Conservation (phyloP, 495 filamentous ascomycete genomes). For the Penicillium lagena region DNA sequence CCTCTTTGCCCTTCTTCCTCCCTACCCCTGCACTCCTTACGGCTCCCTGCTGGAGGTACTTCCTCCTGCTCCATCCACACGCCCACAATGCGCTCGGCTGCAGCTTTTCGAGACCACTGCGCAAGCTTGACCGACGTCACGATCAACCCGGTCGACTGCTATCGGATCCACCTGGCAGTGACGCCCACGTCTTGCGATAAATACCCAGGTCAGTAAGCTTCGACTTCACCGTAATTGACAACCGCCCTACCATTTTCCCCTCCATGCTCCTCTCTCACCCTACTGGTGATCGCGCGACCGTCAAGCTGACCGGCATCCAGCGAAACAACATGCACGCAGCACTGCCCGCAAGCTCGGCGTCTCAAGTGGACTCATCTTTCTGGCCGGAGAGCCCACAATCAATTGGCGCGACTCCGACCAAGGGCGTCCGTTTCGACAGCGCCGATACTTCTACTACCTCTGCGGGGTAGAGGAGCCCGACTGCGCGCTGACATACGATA, state of each 20-base stretch:
- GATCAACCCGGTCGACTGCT: slow-evolving; percentile 23
- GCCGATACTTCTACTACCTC: slow-evolving; percentile 91
- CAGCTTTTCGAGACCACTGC: too few species aligned
- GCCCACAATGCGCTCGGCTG: too few species aligned
- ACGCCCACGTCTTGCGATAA: slow-evolving; percentile 30
- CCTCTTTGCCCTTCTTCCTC: slow-evolving; percentile 16
- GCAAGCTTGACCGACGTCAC: slow-evolving; percentile 8
- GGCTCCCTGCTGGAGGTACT: too few species aligned
- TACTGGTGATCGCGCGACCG: slow-evolving; percentile 5
- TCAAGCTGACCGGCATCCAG: slow-evolving; percentile 35
- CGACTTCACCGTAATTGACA: background rate
- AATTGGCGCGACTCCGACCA: slow-evolving; percentile 78
- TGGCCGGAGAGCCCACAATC: slow-evolving; percentile 69
- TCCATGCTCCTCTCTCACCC: background rate
- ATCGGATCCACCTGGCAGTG: slow-evolving; percentile 25
- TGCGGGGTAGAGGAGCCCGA: slow-evolving; percentile 78
- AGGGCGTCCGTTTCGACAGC: slow-evolving; percentile 70
- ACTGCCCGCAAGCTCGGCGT: slow-evolving; percentile 61
- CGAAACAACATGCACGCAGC: slow-evolving; percentile 72
- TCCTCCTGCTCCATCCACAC: too few species aligned
- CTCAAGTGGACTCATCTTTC: slow-evolving; percentile 66
- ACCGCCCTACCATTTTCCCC: background rate
- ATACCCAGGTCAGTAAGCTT: slow-evolving; percentile 32
- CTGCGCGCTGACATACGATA: slow-evolving; percentile 78
- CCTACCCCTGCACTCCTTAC: background rate